Conservation (phyloP, 345 rosid species). For the Dovyalis caffra region DNA sequence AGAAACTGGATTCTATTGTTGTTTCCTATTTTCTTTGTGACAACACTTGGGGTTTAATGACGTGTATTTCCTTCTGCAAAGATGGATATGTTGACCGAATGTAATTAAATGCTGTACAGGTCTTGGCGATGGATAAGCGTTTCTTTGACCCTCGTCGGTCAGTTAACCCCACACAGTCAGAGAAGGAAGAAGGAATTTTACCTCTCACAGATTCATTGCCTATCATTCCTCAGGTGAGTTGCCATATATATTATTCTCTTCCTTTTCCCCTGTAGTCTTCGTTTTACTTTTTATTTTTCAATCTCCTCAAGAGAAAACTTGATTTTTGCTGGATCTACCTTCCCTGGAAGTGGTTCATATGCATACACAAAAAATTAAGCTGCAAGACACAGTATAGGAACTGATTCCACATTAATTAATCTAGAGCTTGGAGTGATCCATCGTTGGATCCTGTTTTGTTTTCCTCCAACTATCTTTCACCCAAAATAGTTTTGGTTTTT, state of each 20-base stretch:
- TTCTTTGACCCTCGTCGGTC: slow-evolving; percentile 93
- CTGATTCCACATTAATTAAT: neutral
- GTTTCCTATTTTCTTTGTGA: neutral
- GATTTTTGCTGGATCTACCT: neutral
- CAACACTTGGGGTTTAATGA: neutral
- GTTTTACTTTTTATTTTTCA: neutral
- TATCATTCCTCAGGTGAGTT: slow-evolving; percentile 82
- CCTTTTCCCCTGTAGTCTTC: neutral
- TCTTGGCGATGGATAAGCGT: slow-evolving; percentile 88
- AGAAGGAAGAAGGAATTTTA: slow-evolving; percentile 92
- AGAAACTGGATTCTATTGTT: neutral
- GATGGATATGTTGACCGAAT: slow-evolving; percentile 1
- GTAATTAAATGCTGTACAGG: slow-evolving; percentile 35
- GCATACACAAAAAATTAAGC: neutral
- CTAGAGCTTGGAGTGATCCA: neutral
- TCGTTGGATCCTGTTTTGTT: neutral
- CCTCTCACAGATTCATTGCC: slow-evolving; percentile 93
- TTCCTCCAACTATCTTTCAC: neutral
- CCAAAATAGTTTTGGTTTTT: neutral
- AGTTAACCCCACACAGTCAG: slow-evolving; percentile 90
- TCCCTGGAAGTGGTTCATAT: neutral
- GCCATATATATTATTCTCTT: slow-evolving; percentile 8
- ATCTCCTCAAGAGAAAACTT: neutral
- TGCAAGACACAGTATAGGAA: neutral
- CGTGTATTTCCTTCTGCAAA: neutral